Base-by-base conservation (phyloP, 1,284 basidiomycete genomes). In the Xanthoconium separans region DNA sequence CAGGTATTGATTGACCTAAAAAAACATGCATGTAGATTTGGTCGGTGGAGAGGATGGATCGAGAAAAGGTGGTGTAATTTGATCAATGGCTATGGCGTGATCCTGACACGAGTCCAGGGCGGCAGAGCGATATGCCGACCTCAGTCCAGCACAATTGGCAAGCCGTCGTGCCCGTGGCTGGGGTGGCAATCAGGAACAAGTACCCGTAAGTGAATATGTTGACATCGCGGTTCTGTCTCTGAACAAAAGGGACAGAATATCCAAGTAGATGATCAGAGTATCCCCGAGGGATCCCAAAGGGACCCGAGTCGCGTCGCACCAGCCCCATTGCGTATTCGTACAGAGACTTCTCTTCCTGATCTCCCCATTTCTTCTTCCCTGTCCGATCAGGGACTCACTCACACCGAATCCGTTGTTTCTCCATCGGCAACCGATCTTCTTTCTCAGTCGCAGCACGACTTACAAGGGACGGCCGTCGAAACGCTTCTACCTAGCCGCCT, bases 41-140 rank as follows among this genome's bases (percentile, higher is more conserved):
- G 90, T 37, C 77, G 89, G 56, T 92, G 89, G 89, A 81, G 78
- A 65, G 81, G 83, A 18, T 92, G 89, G 89, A 87, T 92, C 55
- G 89, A 92, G 74, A 92, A 92, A 70, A 79, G 89, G 89, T 87
- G 89, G 89, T 86, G 22, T 56, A 5, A 37, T n/a, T 50, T 3
- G 34, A 48, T 54, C 27, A 24, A 16, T 8, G 15, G 20, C 42
- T 42, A 47, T n/a, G 7, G 34, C 24, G 12, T 22, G 40, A 50
- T 31, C 30, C 33, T 68, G 40, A 56, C 44, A 55, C 50, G 40
- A 41, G 37, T 58, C 15, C 60, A 91, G 89, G 70, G 89, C 89
- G n/a, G 88, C 89, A 29, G 89, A 91, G 62, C 80, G 89, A 27
- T 91, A 90, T 68, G 73, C 74, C 29, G 85, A 87, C 62, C 62